Base-by-base conservation (phyloP, 2,329 filamentous ascomycete genomes). In the Sporothrix schenckii region DNA sequence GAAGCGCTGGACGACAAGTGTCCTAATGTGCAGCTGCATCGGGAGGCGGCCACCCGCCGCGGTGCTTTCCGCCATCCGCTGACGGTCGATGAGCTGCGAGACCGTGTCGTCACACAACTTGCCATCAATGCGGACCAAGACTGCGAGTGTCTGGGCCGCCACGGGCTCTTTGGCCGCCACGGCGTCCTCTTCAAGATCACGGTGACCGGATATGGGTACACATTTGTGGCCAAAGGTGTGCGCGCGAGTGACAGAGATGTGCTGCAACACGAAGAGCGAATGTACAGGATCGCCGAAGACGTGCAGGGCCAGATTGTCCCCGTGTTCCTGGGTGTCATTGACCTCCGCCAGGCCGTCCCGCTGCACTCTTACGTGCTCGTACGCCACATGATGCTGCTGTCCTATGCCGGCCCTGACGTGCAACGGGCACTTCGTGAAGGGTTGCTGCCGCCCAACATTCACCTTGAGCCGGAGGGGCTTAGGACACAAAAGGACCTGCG, bases 131-230 rank as follows among this genome's bases (percentile, higher is more conserved):
- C 39, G 30, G 30, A 54, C 21, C 49, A 30, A 14, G 47, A 65
- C 39, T 69, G 68, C 41, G 34, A 65, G 58, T 65, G 47, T 47
- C 41, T 69, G 4, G 58, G 50, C 50, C 10, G 19, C 13, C 6
- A 47, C 16, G 69, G 69, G 2, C n/a, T 16, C 14, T 70, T 34
- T 27, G 69, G 69, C 11, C 69, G 60, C 39, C 41, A 41, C 21
- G 69, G 69, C 27, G 69, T 58, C 9, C 60, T 70, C 60, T 70
- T 70, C 52, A 54, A 30, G 21, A 47, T 70, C n/a, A 70, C 60
- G 0, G 24, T 58, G 1, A 65, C 68, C 0, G 68, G 68, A 10
- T 69, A 53, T 16, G 68, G 68, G 49, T 69, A 69, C 68, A 70
- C 60, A 13, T 50, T 70, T 24, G 60, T 63, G 30, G 69, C 34